Percentiles rank a stretch among this genome's conserved stretches.
These are phyloP conservation scores for Apiotrichum akiyoshidainum DNA, from an alignment of 1,284 basidiomycete species.

Conservation along the genomic window DNA sequence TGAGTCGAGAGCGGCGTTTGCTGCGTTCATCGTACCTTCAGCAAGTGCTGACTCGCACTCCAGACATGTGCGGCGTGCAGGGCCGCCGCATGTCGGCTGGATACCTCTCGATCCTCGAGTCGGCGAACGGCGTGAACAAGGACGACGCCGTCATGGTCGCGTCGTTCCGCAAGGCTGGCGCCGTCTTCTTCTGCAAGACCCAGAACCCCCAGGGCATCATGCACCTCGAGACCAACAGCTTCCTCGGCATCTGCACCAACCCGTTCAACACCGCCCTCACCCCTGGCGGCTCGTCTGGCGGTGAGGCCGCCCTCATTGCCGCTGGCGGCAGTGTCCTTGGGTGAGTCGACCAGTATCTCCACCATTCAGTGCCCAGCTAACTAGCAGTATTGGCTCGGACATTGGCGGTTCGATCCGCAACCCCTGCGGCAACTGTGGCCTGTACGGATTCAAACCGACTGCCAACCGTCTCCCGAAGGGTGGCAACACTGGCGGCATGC, in stretches of 20 bases:
- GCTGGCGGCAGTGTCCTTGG: constrained; percentile 18
- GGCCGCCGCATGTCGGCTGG: constrained; percentile 37
- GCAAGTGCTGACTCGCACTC: background rate
- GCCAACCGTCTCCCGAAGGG: constrained; percentile 38
- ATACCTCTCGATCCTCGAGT: constrained; percentile 22
- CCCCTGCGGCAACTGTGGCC: constrained; percentile 27
- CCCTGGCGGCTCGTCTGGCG: constrained; percentile 60
- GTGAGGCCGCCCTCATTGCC: constrained; percentile 58
- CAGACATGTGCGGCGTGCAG: constrained; percentile 49
- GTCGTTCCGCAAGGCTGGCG: constrained; percentile 30
- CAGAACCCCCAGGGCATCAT: constrained; percentile 36
- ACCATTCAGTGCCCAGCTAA: background rate
- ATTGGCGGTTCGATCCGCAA: constrained; percentile 48
- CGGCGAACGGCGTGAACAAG: constrained; percentile 2
- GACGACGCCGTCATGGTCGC: constrained; percentile 17
- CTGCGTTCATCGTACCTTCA: too few species aligned
- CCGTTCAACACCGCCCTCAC: constrained; percentile 58
- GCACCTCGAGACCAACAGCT: constrained; percentile 32
- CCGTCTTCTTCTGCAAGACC: constrained; percentile 28
- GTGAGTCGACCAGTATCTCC: constrained; percentile 8
- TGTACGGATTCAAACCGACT: constrained; percentile 47
- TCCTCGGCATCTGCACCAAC: constrained; percentile 42
- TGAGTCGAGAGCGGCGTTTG: background rate
- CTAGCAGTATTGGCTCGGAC: constrained; percentile 50
- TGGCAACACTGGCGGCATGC: constrained; percentile 38